Base-by-base conservation (phyloP, 805 yeast species). In the Pichia cephalocereana region DNA sequence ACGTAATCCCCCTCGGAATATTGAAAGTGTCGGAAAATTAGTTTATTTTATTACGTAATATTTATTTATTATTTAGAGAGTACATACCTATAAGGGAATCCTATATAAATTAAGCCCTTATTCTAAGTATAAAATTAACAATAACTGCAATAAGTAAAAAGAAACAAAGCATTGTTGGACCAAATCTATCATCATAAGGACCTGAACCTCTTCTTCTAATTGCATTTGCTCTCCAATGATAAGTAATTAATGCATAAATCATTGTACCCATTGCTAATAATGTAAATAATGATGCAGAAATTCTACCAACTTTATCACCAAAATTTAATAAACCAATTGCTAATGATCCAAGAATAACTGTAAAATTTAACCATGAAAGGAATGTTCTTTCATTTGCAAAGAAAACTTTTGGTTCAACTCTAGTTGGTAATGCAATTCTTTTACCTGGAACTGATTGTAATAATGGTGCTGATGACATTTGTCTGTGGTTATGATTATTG, bases 191-290 rank as follows among this genome's bases (percentile, higher is more conserved):
- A 63, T 93, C 99, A 65, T 93, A 93, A n/a, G 99, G 99, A 43
- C 99, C 99, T 14, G 96, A 81, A 40, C 99, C 99, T 69, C 98
- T 83, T 70, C 91, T 78, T 68, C 99, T 83, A 57, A 93, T 93
- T 51, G 99, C 99, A 64, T 90, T 88, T 2, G 99, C 99, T 74
- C 99, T 86, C 99, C 99, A 95, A 69, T 93, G 99, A 67, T 93
- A 93, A 12, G 98, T 93, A 43, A 88, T 77, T 53, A 93, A 76
- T 2, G 99, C 99, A 61, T 93, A 93, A 3, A 83, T 76, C 99
- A 93, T 93, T 26, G 99, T 91, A 54, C 86, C 88, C 97, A 93
- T 91, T 54, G 99, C 96, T 48, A 93, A 90, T 52, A 91, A 74
- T 4, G 99, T 95, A 75, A 93, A 93, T 48, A 93, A 72, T 6